A percentile compares a stretch with the other conserved stretches of the same genome.
Conservation (phyloP, 2,329 filamentous ascomycete genomes). For the Stagonosporopsis cucurbitacearum region DNA sequence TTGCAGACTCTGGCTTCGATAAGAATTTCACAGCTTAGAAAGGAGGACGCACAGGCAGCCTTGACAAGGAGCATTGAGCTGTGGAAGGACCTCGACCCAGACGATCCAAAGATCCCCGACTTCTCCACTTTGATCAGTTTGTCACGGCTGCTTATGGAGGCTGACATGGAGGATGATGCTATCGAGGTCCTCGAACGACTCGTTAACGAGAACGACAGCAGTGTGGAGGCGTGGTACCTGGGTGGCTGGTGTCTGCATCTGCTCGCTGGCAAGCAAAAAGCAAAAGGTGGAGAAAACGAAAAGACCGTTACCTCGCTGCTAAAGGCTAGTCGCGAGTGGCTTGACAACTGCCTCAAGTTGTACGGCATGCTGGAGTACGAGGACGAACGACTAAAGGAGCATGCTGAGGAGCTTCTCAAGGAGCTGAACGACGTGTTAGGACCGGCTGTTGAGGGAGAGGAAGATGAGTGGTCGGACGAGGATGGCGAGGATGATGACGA, state of each 20-base stretch:
- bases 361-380: conserved; percentile 83
- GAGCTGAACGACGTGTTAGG: conserved; percentile 54
- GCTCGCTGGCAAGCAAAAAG: conserved; percentile 71
- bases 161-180: conserved; percentile 82
- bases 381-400: conserved; percentile 77
- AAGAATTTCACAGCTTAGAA: conserved; percentile 82
- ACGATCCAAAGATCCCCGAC: conserved; percentile 77
- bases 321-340: conserved; percentile 80
- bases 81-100: conserved; percentile 80
- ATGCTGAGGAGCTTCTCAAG: conserved; percentile 73
- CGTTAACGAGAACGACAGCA: conserved; percentile 87
- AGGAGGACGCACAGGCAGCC: conserved; percentile 80
- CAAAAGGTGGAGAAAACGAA: conserved; percentile 53
- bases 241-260: conserved; percentile 93
- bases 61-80: conserved; percentile 78
- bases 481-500: conserved; percentile 46
- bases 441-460: conserved; percentile 51
- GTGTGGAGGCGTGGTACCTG: conserved; percentile 96
- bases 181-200: conserved; percentile 84
- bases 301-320: conserved; percentile 65
- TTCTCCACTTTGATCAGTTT: conserved; percentile 87
- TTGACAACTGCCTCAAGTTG: conserved; percentile 80
- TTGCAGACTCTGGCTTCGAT: conserved; percentile 95
- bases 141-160: conserved; percentile 86
- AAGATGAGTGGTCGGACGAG: conserved; percentile 50